These are phyloP conservation scores for Allium fistulosum DNA, from an alignment of 106 monocot species.

Conservation along the genomic window DNA sequence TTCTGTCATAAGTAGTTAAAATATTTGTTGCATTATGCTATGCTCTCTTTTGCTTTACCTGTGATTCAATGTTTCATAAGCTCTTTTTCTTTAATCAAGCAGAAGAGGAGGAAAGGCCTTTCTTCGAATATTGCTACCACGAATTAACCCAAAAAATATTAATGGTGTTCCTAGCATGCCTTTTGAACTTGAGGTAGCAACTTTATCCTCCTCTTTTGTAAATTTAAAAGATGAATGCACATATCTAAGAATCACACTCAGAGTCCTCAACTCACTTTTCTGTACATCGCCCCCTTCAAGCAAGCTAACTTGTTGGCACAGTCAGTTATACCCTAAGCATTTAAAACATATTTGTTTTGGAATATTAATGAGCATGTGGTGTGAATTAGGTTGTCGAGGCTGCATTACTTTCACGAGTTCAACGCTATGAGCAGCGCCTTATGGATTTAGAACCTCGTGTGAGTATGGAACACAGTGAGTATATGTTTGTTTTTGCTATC, in stretches of 20 bases:
- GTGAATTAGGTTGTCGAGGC: slow-evolving; percentile 79
- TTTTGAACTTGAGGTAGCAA: slow-evolving; percentile 87
- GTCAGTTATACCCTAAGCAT: too few species aligned
- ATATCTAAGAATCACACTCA: background rate
- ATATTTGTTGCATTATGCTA: background rate
- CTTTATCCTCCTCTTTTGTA: background rate
- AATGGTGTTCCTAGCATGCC: slow-evolving; percentile 70
- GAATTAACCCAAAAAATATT: slow-evolving; percentile 63
- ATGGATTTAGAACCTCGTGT: slow-evolving; percentile 90
- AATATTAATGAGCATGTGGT: background rate
- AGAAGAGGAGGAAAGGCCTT: slow-evolving; percentile 87
- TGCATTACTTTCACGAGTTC: slow-evolving; percentile 89
- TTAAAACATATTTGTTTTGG: too few species aligned
- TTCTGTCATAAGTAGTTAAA: background rate
- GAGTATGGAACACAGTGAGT: slow-evolving; percentile 52
- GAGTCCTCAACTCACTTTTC: too few species aligned
- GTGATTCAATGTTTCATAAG: background rate
- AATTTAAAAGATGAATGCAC: background rate
- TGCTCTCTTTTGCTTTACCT: background rate
- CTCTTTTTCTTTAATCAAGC: slow-evolving; percentile 11
- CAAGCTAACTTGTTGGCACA: too few species aligned
- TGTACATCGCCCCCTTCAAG: too few species aligned
- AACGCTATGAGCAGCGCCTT: slow-evolving; percentile 69
- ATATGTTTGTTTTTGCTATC: background rate
- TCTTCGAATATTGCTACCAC: slow-evolving; percentile 63